Evolutionary conservation across 2,329 filamentous ascomycete species (phyloP), one percentile per base, ranked within the genome.

Genomic region (Colletotrichum destructivum): DNA sequence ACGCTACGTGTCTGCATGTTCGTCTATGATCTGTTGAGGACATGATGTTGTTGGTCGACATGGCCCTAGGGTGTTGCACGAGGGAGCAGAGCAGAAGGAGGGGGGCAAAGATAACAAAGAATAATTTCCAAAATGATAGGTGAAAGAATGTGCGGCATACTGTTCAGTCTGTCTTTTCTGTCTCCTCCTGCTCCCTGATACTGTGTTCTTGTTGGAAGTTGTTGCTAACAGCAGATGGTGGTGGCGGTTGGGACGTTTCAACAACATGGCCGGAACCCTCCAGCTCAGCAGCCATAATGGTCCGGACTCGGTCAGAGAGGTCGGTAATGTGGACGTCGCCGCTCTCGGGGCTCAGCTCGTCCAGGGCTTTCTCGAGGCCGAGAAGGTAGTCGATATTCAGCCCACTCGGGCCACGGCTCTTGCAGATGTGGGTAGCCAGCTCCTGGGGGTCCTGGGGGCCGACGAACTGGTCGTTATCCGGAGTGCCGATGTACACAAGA

Each of bases 401-500:
- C 0, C 96, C 96, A 82, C 95, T 98, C 31, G 95, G 94, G 0
- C 96, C 96, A 51, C 85, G 82, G 77, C 94, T 94, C 59, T 84
- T 84, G 76, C 91, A 88, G 77, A 99, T 98, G 81, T 96, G 94
- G 81, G 90, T 88, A 31, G 96, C 95, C 62, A 98, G 88, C 52
- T 84, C 81, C 77, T 94, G 89, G 0, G 93, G 93, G 65, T 96
- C 92, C 79, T 97, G 95, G 0, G 92, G 91, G 0, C 94, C 94
- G 47, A 95, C 87, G 78, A 99, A 99, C 81, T 98, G 96, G 66
- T 94, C 92, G 78, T 99, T 99, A 56, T 92, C 90, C 0, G 96
- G 96, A 2, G 97, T 93, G 26, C 96, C 96, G 78, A 99, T 98
- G 81, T 99, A 99, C 2, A 97, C 94, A 74, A 98, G 89, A 71